phyloP scores from a whole-genome alignment of 2,329 filamentous ascomycete genomes.

The Aspergillus glaucus region DNA sequence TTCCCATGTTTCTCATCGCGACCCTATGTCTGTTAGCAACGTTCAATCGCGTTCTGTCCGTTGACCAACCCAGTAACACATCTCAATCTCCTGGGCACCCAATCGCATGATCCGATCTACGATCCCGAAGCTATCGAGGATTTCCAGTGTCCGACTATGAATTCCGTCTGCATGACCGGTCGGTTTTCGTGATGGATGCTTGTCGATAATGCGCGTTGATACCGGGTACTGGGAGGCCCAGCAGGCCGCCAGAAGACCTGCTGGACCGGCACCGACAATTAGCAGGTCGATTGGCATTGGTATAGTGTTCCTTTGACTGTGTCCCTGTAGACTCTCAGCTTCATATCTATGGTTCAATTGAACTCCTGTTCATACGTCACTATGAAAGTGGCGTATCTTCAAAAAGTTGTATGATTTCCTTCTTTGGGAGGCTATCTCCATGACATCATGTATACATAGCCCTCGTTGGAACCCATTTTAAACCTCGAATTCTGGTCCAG shows the following conservation, averaged over 20 bases:
- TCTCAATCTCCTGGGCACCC: slow-evolving; percentile 14
- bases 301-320: not conserved
- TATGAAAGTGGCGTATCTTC: not conserved
- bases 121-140: slow-evolving; percentile 66
- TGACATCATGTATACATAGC: not conserved
- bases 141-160: slow-evolving; percentile 62
- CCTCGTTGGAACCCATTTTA: not conserved
- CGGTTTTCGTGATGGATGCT: slow-evolving; percentile 10
- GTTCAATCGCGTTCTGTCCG: not conserved
- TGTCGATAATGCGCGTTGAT: slow-evolving; percentile 15
- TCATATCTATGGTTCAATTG: no score
- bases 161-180: slow-evolving; percentile 47
- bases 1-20: slow-evolving; percentile 58
- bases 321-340: no score
- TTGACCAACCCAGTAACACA: slow-evolving; percentile 10
- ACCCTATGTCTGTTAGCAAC: not conserved
- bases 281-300: not conserved
- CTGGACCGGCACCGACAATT: slow-evolving; percentile 1
- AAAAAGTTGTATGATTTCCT: not conserved
- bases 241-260: slow-evolving; percentile 11
- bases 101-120: slow-evolving; percentile 51
- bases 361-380: not conserved
- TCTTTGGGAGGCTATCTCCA: not conserved
- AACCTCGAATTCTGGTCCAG: not conserved
- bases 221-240: slow-evolving; percentile 14